These are phyloP conservation scores for Podospora sp. DNA, from an alignment of 495 filamentous ascomycete species.

Conservation along the genomic window DNA sequence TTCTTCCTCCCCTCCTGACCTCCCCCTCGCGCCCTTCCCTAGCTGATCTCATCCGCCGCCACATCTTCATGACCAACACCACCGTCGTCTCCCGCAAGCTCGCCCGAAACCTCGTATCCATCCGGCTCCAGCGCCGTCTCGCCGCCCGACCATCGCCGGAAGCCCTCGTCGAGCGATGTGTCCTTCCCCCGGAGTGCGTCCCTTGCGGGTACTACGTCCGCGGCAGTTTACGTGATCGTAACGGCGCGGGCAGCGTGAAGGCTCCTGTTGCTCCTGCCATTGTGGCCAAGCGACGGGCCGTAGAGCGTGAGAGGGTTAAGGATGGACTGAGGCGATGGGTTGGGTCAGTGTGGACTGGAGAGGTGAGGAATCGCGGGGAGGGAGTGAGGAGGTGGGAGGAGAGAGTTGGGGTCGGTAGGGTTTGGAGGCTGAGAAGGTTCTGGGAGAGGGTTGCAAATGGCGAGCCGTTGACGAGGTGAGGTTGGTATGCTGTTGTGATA, in stretches of 20 bases:
- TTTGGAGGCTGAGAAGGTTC: slow-evolving; percentile 54
- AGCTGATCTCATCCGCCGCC: slow-evolving; percentile 51
- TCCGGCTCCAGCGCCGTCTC: slow-evolving; percentile 49
- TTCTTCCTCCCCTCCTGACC: slow-evolving; percentile 51
- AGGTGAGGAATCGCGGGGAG: slow-evolving; percentile 45
- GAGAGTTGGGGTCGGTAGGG: slow-evolving; percentile 46
- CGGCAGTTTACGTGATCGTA: neutral
- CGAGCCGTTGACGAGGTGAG: slow-evolving; percentile 16
- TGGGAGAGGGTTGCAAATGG: slow-evolving; percentile 51
- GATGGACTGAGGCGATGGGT: slow-evolving; percentile 56
- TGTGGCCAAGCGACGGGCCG: slow-evolving; percentile 47
- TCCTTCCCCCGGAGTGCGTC: slow-evolving; percentile 50
- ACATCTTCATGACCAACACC: slow-evolving; percentile 62
- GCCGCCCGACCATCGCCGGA: slow-evolving; percentile 47
- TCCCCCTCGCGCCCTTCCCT: slow-evolving; percentile 57
- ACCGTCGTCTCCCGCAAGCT: slow-evolving; percentile 56
- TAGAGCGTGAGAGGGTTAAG: slow-evolving; percentile 60
- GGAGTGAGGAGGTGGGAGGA: slow-evolving; percentile 46
- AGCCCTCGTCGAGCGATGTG: slow-evolving; percentile 47
- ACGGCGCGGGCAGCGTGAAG: slow-evolving; percentile 9
- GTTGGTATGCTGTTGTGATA: too few species aligned
- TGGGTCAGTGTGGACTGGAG: slow-evolving; percentile 47
- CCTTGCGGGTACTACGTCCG: slow-evolving; percentile 22
- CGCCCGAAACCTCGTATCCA: slow-evolving; percentile 53
- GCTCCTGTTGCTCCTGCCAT: slow-evolving; percentile 31